Conservation (phyloP, 495 filamentous ascomycete species). For the Polyplosphaeria fusca region DNA sequence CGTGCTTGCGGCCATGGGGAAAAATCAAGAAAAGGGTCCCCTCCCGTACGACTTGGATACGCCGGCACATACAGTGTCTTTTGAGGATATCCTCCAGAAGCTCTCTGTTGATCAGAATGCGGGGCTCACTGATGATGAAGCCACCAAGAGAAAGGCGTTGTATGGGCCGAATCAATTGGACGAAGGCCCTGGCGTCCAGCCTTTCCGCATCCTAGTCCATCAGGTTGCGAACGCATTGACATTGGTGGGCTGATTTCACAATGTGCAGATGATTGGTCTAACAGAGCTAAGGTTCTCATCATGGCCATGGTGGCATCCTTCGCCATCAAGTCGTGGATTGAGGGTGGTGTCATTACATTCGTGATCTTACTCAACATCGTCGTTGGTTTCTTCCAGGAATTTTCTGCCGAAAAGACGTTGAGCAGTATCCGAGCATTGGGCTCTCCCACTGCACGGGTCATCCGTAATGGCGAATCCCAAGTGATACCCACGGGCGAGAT, state of each 20-base stretch:
- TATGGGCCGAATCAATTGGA: constrained; percentile 1
- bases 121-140: constrained; percentile 1
- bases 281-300: constrained; percentile 62
- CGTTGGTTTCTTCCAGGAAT: constrained; percentile 78
- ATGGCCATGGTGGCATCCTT: constrained; percentile 80
- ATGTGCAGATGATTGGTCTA: background rate
- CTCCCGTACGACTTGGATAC: constrained; percentile 3
- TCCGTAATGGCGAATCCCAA: constrained; percentile 64
- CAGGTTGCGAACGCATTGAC: constrained; percentile 1
- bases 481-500: constrained; percentile 68
- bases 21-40: background rate
- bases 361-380: constrained; percentile 77
- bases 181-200: background rate
- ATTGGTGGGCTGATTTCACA: background rate
- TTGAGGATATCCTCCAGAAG: constrained; percentile 1
- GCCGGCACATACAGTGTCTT: background rate
- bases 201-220: constrained; percentile 5
- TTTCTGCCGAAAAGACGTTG: constrained; percentile 79
- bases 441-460: constrained; percentile 69
- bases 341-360: constrained; percentile 74
- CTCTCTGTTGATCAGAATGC: background rate
- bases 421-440: constrained; percentile 70
- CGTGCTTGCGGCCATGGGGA: background rate
- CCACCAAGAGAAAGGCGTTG: background rate
- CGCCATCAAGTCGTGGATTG: constrained; percentile 72